Evolutionary conservation across 805 yeast genomes (phyloP).

Genomic region (Lipomyces kockii): DNA sequence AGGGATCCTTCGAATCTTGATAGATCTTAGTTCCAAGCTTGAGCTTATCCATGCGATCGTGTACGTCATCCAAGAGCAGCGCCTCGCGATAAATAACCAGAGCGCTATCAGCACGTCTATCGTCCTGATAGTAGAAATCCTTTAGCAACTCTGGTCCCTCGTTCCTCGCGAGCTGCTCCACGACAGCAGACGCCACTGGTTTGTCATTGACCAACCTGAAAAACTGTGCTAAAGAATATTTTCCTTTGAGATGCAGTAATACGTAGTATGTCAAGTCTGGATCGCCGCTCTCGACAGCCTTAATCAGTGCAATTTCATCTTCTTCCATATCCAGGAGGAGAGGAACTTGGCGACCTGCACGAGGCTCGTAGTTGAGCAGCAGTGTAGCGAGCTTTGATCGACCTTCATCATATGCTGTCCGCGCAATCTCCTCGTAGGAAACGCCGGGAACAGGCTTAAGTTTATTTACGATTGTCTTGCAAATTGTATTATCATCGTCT

Average conservation of each 20-base stretch:
- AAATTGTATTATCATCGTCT: constrained; percentile 62
- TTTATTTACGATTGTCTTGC: constrained; percentile 54
- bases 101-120: constrained; percentile 56
- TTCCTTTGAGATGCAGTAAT: constrained; percentile 58
- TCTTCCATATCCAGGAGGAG: constrained; percentile 74
- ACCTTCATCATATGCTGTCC: constrained; percentile 80
- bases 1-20: constrained; percentile 45
- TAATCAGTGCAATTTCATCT: constrained; percentile 66
- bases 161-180: constrained; percentile 46
- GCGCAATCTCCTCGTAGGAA: constrained; percentile 63
- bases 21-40: constrained; percentile 44
- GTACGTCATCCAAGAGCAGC: constrained; percentile 30
- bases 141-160: constrained; percentile 50
- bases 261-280: constrained; percentile 63
- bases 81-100: constrained; percentile 48
- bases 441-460: constrained; percentile 52
- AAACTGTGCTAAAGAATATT: constrained; percentile 67
- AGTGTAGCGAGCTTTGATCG: constrained; percentile 67
- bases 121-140: constrained; percentile 69
- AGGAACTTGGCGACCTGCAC: constrained; percentile 62
- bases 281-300: constrained; percentile 65
- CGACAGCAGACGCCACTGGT: constrained; percentile 50
- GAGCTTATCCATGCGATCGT: constrained; percentile 38
- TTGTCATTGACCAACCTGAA: constrained; percentile 63
- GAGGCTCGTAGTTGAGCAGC: constrained; percentile 70